phyloP scores from a whole-genome alignment of 2,329 filamentous ascomycete genomes.

The Lachnellula suecica region DNA sequence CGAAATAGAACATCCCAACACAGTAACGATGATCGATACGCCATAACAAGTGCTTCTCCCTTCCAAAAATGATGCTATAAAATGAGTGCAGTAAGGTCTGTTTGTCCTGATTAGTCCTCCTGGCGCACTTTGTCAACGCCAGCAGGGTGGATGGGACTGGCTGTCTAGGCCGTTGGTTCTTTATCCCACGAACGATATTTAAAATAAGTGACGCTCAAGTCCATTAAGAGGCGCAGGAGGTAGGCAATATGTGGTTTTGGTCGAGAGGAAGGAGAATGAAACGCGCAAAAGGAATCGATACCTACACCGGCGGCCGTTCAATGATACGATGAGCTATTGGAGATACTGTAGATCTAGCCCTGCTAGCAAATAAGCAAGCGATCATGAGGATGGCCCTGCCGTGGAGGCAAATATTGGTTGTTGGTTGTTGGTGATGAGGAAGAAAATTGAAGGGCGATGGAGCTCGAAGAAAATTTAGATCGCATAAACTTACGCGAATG shows the following conservation, averaged over 20 bases:
- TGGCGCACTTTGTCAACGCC: slow-evolving; percentile 35
- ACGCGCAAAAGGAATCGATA: not conserved
- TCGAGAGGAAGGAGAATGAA: not conserved
- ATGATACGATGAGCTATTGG: slow-evolving; percentile 3
- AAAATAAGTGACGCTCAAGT: slow-evolving; percentile 37
- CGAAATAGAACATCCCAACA: too few species aligned
- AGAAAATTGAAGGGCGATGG: too few species aligned
- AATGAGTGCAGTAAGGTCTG: slow-evolving; percentile 12
- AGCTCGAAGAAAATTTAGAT: too few species aligned
- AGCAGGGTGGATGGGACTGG: slow-evolving; percentile 39
- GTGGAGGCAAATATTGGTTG: too few species aligned
- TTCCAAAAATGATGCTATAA: too few species aligned
- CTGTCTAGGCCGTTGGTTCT: slow-evolving; percentile 37
- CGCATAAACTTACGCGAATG: too few species aligned
- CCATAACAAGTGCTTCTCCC: too few species aligned
- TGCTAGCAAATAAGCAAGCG: too few species aligned
- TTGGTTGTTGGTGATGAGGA: too few species aligned
- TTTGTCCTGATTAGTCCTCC: slow-evolving; percentile 39
- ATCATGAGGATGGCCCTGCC: too few species aligned
- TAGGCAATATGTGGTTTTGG: slow-evolving; percentile 38
- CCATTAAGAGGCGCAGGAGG: slow-evolving; percentile 35
- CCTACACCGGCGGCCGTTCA: not conserved
- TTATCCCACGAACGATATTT: slow-evolving; percentile 38
- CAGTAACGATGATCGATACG: too few species aligned
- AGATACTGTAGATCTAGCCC: too few species aligned